Base-by-base conservation (phyloP, 345 rosid species). In the Dimocarpus longan region DNA sequence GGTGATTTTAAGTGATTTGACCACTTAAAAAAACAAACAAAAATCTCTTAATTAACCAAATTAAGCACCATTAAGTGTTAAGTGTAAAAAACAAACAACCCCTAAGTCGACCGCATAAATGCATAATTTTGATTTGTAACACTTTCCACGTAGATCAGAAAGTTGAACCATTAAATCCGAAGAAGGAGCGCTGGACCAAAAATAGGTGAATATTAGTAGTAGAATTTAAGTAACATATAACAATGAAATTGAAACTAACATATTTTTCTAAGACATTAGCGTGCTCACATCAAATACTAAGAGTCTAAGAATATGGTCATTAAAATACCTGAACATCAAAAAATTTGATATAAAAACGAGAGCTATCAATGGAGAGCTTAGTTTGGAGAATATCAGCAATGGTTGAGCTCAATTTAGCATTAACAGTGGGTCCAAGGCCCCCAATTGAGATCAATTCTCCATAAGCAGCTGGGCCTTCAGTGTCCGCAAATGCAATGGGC, bases 381-480 rank as follows among this genome's bases (percentile, higher is more conserved):
- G 89, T 82, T 70, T 93, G 90, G 57, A 96, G 94, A 81, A 96
- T 88, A 69, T 94, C 98, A 3, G 98, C 90, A 76, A 94, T 79
- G 0, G 93, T 87, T 32, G 91, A 85, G 76, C 99, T 94, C 82
- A 96, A 82, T 80, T 91, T 93, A 60, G 90, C 91, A 75, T 94
- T 92, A 8, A 91, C 98, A 42, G 83, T 78, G 21, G 90, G 89
- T 63, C 91, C 94, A 79, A 96, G 89, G 16, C 97, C 93, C 24
- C 99, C 97, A 9, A 89, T 90, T 13, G 98, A 94, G 77, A 92
- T 92, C 85, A 93, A 48, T 83, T 94, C 99, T 46, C 93, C 99
- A 71, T 90, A 93, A 0, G 98, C 98, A 68, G 98, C 99, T 0
- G 98, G 97, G 37, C 84, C 93, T 84, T 94, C 99, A 4, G 89